phyloP scores from a whole-genome alignment of 2,329 filamentous ascomycete species.

The Xylariaceae sp. region DNA sequence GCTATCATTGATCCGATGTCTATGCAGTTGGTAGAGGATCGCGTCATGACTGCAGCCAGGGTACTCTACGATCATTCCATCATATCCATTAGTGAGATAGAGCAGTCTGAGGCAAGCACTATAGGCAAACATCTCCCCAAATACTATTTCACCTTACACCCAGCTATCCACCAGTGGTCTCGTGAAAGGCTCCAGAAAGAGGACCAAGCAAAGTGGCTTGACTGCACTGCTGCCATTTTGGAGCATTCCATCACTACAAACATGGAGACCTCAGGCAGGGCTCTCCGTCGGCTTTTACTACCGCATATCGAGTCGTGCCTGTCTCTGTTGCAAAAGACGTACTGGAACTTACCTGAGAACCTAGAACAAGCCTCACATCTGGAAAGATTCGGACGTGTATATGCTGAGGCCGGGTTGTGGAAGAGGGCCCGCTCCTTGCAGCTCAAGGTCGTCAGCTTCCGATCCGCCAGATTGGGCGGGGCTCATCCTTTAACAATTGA shows the following conservation, averaged over 20 bases:
- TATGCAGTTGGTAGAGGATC: slow-evolving; percentile 31
- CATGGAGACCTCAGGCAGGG: slow-evolving; percentile 20
- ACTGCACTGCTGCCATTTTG: slow-evolving; percentile 17
- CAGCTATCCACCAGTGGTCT: slow-evolving; percentile 43
- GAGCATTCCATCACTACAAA: slow-evolving; percentile 18
- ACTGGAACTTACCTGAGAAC: slow-evolving; percentile 18
- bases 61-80: slow-evolving; percentile 34
- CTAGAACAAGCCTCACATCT: slow-evolving; percentile 27
- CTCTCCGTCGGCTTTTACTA: slow-evolving; percentile 14
- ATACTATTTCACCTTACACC: slow-evolving; percentile 36
- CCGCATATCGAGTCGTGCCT: slow-evolving; percentile 23
- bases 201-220: slow-evolving; percentile 16
- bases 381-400: slow-evolving; percentile 35
- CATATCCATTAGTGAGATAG: slow-evolving; percentile 16
- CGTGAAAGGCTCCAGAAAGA: slow-evolving; percentile 33
- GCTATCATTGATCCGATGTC: slow-evolving; percentile 26
- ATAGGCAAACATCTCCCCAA: background rate
- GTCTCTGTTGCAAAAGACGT: slow-evolving; percentile 10
- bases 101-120: background rate
- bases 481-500: slow-evolving; percentile 14
- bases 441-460: slow-evolving; percentile 16
- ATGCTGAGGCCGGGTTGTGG: slow-evolving; percentile 39
- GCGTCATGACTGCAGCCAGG: slow-evolving; percentile 27
- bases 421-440: slow-evolving; percentile 31
- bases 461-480: slow-evolving; percentile 12